Percentiles rank a stretch among this genome's conserved stretches.
Conservation (phyloP, 805 yeast species). For the Lachancea quebecensis region DNA sequence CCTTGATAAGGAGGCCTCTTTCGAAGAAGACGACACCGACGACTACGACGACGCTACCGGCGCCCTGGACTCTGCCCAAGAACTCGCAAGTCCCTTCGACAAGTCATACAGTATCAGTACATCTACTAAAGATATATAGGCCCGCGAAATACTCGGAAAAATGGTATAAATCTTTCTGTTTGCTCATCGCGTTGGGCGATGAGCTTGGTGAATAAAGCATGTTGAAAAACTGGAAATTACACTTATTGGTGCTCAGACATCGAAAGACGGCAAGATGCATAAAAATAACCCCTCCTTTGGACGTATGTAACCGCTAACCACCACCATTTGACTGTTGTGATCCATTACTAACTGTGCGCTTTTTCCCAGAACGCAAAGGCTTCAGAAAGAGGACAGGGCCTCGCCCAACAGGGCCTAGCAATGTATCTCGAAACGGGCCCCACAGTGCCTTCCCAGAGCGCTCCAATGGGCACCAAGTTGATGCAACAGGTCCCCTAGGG, state of each 20-base stretch:
- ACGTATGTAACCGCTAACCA: constrained; percentile 1
- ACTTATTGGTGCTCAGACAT: no score
- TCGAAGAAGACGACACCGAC: not conserved
- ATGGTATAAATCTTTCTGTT: no score
- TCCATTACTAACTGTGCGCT: not conserved
- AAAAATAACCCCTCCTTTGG: constrained; percentile 3
- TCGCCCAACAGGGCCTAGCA: constrained; percentile 2
- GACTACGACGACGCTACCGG: no score
- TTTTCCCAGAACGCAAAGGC: constrained; percentile 4
- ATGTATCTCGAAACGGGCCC: not conserved
- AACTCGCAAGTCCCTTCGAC: constrained; percentile 5
- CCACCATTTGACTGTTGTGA: no score
- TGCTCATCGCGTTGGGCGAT: no score
- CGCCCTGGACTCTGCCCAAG: not conserved
- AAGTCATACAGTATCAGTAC: constrained; percentile 3
- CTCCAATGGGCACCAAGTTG: not conserved
- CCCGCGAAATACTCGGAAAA: not conserved
- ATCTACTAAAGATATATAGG: not conserved
- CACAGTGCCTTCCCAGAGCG: constrained; percentile 1
- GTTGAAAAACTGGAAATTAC: no score
- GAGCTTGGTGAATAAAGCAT: no score
- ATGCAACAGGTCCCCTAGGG: not conserved
- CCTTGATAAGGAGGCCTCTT: constrained; percentile 5
- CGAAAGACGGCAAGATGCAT: constrained; percentile 1
- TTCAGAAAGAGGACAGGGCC: constrained; percentile 5